Base-by-base conservation (phyloP, 768 basidiomycete genomes). In the Trametes villosa region DNA sequence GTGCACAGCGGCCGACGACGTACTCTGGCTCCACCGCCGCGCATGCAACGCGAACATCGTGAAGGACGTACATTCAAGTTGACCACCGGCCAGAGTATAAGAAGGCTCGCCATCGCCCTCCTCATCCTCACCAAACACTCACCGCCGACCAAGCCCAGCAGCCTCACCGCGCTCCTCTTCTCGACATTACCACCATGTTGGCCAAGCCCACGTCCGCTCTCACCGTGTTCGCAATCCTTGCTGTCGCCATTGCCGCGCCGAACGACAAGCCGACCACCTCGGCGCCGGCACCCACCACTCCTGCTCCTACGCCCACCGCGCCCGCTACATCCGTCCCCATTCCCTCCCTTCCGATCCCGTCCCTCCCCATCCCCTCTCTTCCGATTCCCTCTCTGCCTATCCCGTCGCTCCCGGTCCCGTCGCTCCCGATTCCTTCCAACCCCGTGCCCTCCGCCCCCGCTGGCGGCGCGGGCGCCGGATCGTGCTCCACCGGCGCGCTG, bases 151-250 rank as follows among this genome's bases (percentile, higher is more conserved):
- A 54, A 44, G 18, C 41, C 53, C 0, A 44, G 27, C 41, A 33
- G 6, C 31, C 30, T 33, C n/a, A 33, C 17, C 48, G 9, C 40
- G n/a, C n/a, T n/a, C n/a, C n/a, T n/a, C n/a, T n/a, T 31, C 41
- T 29, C 34, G 3, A 20, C 26, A 20, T 29, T 49, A 51, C 0
- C 41, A 17, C 40, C 38, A 34, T 58, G 48, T 44, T 50, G 22
- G 4, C 57, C 41, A 44, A n/a, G n/a, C n/a, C n/a, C n/a, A n/a
- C n/a, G n/a, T n/a, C n/a, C n/a, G n/a, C n/a, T n/a, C n/a, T n/a
- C n/a, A n/a, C n/a, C n/a, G n/a, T n/a, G n/a, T 18, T 51, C 38
- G 26, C 47, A 20, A 57, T 49, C 55, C 45, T 57, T 47, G 55
- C 55, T 24, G 47, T 33, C 55, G 55, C 55, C 55, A 57, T 27